These are phyloP conservation scores for Candida dajiaensis DNA, from an alignment of 805 yeast species.

Conservation along the genomic window DNA sequence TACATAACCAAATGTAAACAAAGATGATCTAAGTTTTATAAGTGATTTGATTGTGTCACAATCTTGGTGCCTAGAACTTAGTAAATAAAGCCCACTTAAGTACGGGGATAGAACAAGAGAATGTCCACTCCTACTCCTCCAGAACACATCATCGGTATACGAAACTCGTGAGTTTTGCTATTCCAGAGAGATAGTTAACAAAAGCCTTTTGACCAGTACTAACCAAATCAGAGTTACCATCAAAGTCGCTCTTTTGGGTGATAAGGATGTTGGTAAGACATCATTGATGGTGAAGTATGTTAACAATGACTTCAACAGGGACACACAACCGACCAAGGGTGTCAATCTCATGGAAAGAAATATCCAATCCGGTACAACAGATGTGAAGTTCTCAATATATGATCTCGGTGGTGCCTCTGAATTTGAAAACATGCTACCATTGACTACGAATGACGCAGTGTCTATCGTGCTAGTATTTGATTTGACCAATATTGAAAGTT, in stretches of 20 bases:
- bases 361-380: slow-evolving; percentile 77
- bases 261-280: slow-evolving; percentile 94
- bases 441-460: slow-evolving; percentile 88
- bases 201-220: no score
- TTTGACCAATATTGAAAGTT: slow-evolving; percentile 76
- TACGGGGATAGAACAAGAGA: neutral
- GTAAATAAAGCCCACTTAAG: neutral
- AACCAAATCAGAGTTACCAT: slow-evolving; percentile 41
- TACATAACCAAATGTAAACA: slow-evolving; percentile 17
- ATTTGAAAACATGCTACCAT: slow-evolving; percentile 90
- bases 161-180: slow-evolving; percentile 20
- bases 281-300: slow-evolving; percentile 95
- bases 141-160: slow-evolving; percentile 13
- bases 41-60: neutral
- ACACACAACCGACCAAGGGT: slow-evolving; percentile 89
- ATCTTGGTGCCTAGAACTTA: neutral
- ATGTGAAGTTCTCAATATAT: slow-evolving; percentile 88
- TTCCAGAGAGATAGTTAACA: no score
- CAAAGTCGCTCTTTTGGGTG: slow-evolving; percentile 91
- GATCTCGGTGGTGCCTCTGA: slow-evolving; percentile 95
- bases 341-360: slow-evolving; percentile 93
- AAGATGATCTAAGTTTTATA: neutral
- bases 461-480: slow-evolving; percentile 90
- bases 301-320: slow-evolving; percentile 89
- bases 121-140: slow-evolving; percentile 17